These are phyloP conservation scores for Pseudoscleropodium purum DNA, from an alignment of 225 moss, liverwort and hornwort genomes.

Conservation along the genomic window DNA sequence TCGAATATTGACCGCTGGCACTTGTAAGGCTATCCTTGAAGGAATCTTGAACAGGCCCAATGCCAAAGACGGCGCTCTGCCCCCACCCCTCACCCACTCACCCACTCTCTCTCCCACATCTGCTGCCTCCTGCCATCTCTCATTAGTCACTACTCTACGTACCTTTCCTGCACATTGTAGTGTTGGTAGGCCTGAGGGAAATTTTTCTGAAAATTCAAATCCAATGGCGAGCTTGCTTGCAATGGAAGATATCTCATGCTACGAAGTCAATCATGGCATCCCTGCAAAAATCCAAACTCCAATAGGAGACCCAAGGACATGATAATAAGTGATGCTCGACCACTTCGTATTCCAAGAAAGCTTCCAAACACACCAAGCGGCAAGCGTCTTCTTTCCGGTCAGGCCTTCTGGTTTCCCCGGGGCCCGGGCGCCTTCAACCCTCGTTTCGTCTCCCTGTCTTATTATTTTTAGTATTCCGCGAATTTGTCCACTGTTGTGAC, in stretches of 20 bases:
- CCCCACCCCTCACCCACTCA: background rate
- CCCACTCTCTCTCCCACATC: background rate
- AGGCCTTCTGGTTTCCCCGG: too few species aligned
- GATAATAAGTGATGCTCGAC: background rate
- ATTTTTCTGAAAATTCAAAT: background rate
- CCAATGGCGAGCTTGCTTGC: background rate
- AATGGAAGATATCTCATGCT: background rate
- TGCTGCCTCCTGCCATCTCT: background rate
- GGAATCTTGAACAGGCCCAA: background rate
- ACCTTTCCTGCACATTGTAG: background rate
- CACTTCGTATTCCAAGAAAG: background rate
- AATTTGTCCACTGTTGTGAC: background rate
- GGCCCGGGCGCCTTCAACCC: background rate
- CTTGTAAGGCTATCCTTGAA: background rate
- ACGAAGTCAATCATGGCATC: background rate
- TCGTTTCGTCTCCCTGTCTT: background rate
- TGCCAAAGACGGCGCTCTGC: conserved; percentile 17
- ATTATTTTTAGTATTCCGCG: background rate
- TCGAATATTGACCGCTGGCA: background rate
- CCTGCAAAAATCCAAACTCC: background rate
- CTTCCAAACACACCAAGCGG: background rate
- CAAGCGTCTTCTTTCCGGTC: background rate
- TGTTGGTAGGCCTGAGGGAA: background rate
- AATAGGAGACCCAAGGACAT: background rate
- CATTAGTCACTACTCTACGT: background rate